Evolutionary conservation across 2,329 filamentous ascomycete species (phyloP), one percentile per base, ranked within the genome.

Genomic region (Eutypella sp.): DNA sequence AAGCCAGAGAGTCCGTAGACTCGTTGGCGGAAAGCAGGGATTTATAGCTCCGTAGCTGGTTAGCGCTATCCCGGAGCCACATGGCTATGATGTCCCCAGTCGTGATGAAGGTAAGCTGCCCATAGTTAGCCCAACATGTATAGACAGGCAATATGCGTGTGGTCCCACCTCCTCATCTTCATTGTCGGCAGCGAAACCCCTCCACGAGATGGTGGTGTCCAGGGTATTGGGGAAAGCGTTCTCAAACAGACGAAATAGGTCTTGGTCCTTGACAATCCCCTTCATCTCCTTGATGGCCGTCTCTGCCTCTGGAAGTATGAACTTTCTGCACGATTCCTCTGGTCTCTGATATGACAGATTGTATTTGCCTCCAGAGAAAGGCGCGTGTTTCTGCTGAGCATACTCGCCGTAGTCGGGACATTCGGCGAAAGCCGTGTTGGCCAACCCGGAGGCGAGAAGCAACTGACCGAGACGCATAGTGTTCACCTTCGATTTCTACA

Each of bases 21-120:
- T 66, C 64, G 45, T 74, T 73, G 15, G 74, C 70, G 45, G 72
- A 73, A 25, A 90, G 72, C 15, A 89, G 61, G 2, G 82, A 73
- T 43, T 84, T 75, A 64, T 90, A 91, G 31, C 82, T 85, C 56
- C 87, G 84, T 66, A 90, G 75, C 63, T 90, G 86, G 65, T 90
- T 89, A 39, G 84, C 81, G 44, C 87, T 95, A 65, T 97, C 91
- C 40, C 92, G 82, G 43, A 96, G 72, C 92, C 92, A 97, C 68
- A 95, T 90, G 1, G 92, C 91, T 55, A 95, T 84, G 63, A 95
- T 95, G 58, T 95, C 89, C 24, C 89, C 89, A 0, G 89, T 95
- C 27, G 91, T 87, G 49, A 91, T 81, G 61, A 91, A 92, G 42
- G 82, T 85, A 53, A 92, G 84, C 48, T 81, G 43, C 23, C 19